Evolutionary conservation across 2,329 filamentous ascomycete species (phyloP), one percentile per base, ranked within the genome.

Genomic region (Lecanicillium sp.): DNA sequence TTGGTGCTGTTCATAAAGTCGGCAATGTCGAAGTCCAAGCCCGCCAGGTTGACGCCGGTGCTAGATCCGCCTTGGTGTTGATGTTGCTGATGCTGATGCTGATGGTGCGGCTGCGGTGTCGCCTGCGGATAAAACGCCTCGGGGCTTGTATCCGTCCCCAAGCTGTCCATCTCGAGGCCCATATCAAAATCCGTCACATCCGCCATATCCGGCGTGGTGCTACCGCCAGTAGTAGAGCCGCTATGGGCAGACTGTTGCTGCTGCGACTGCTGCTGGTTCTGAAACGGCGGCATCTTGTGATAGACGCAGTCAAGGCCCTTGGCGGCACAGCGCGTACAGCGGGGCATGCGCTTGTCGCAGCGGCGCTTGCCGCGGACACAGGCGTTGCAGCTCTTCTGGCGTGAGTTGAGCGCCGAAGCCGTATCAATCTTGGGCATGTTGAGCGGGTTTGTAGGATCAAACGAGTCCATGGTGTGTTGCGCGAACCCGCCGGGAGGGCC

Each of bases 331-430:
- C 65, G 63, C 16, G 58, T 58, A 49, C 65, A 70, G 33, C 54
- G 52, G 13, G 67, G 66, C 8, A 52, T 54, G 33, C 51, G 56
- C 56, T 69, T 68, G 49, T 70, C 65, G 51, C 67, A 70, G 43
- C 65, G 60, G 35, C 66, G 58, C 51, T 70, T 70, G 51, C 64
- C 61, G 38, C 58, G 58, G 35, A 70, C 66, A 47, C 67, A 70
- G 38, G 64, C 59, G 45, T 69, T 65, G 57, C 66, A 70, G 55
- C 63, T 69, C 59, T 67, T 69, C 48, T 69, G 67, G 43, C 65
- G 56, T 71, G 61, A 77, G 31, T 61, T 58, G 28, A 60, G 55
- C 27, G 48, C 16, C 35, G 37, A 37, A n/a, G 37, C 29, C n/a
- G 44, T 22, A 33, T 43, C 41, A 28, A 43, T 48, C 46, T 55